These are phyloP conservation scores for Cnidoscolus chayamansa DNA, from an alignment of 441 rosid species.

Conservation along the genomic window DNA sequence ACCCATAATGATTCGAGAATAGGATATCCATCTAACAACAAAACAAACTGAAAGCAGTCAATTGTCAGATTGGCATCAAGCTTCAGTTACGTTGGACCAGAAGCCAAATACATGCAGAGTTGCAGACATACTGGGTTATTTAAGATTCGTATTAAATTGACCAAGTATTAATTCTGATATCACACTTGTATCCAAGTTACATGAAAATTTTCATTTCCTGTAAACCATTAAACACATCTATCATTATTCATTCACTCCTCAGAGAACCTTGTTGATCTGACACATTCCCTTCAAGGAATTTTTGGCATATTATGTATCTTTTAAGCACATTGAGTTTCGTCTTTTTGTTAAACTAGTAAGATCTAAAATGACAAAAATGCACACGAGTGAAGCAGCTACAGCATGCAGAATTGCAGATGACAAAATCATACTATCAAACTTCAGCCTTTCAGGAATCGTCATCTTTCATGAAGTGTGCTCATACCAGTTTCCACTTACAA, in stretches of 20 bases:
- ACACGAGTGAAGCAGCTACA: conserved; percentile 4
- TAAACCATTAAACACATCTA: background rate
- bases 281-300: background rate
- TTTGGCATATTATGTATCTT: background rate
- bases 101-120: background rate
- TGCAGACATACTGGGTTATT: background rate
- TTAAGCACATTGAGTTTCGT: background rate
- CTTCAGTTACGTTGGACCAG: background rate
- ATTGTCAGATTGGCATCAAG: background rate
- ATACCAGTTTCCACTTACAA: conserved; percentile 3
- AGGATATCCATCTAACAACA: background rate
- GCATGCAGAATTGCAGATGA: background rate
- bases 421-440: background rate
- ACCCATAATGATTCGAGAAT: conserved; percentile 4
- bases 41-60: conserved; percentile 8
- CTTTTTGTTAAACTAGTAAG: too few species aligned
- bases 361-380: background rate
- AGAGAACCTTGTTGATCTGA: background rate
- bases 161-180: background rate
- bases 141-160: background rate
- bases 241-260: background rate
- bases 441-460: conserved; percentile 5
- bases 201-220: background rate
- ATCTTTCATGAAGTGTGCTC: background rate
- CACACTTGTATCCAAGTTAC: background rate